These are phyloP conservation scores for Aristolochia contorta DNA, from an alignment of 164 flowering plant genomes.

Conservation along the genomic window DNA sequence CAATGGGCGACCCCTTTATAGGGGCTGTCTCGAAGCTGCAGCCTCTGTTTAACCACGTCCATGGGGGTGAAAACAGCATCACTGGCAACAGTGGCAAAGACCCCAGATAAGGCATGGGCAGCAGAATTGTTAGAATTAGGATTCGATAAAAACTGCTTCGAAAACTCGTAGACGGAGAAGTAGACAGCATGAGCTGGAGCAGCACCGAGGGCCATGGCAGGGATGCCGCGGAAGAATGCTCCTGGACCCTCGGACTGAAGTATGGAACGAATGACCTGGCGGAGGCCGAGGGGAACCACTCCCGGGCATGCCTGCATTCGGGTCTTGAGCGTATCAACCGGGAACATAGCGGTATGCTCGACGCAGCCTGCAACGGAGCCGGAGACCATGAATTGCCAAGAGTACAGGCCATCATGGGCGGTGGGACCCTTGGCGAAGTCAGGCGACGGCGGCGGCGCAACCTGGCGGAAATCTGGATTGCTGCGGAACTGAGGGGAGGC, in stretches of 20 bases:
- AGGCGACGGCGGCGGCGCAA: slow-evolving; percentile 12
- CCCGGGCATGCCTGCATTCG: slow-evolving; percentile 31
- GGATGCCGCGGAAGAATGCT: slow-evolving; percentile 55
- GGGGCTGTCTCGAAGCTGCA: slow-evolving; percentile 50
- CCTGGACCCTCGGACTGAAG: slow-evolving; percentile 34
- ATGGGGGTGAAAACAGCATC: slow-evolving; percentile 67
- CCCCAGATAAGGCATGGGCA: slow-evolving; percentile 54
- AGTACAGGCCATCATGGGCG: slow-evolving; percentile 35
- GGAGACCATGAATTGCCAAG: slow-evolving; percentile 54
- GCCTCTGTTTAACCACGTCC: slow-evolving; percentile 72
- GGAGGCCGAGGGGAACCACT: slow-evolving; percentile 12
- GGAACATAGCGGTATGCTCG: slow-evolving; percentile 55
- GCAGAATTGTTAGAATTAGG: slow-evolving; percentile 18
- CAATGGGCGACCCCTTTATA: slow-evolving; percentile 49
- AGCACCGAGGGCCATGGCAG: slow-evolving; percentile 66
- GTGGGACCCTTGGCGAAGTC: slow-evolving; percentile 9
- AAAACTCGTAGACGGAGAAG: slow-evolving; percentile 54
- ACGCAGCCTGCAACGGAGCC: slow-evolving; percentile 51
- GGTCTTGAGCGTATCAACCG: slow-evolving; percentile 47
- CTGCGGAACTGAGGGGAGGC: slow-evolving; percentile 21
- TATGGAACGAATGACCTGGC: slow-evolving; percentile 32
- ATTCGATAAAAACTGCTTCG: slow-evolving; percentile 26
- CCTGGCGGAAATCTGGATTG: slow-evolving; percentile 7
- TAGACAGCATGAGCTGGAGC: slow-evolving; percentile 77
- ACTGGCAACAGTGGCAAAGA: slow-evolving; percentile 51